A percentile compares a stretch with the other conserved stretches of the same genome.
phyloP scores from a whole-genome alignment of 371 early-diverging fungal species.

The Apophysomyces sp. region DNA sequence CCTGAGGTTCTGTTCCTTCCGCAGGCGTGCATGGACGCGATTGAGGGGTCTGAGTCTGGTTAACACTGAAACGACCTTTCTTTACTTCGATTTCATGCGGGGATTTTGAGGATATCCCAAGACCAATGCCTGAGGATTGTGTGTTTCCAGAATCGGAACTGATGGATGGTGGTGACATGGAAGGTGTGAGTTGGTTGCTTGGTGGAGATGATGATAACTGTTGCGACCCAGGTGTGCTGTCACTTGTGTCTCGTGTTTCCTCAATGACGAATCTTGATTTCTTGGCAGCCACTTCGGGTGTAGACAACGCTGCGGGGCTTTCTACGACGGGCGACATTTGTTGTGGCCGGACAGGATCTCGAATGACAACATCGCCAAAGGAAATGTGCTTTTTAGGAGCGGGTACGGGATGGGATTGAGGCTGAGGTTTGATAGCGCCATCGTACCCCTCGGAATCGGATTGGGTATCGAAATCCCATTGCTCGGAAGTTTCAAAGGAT shows the following conservation, averaged over 20 bases:
- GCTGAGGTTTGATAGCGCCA: background rate
- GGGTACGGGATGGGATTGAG: background rate
- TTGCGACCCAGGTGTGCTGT: conserved; percentile 11
- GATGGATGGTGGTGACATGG: background rate
- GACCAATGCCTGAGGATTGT: background rate
- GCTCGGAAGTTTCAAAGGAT: conserved; percentile 29
- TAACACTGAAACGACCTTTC: conserved; percentile 65
- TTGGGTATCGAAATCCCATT: conserved; percentile 47
- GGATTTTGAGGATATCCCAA: background rate
- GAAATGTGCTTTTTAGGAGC: conserved; percentile 42
- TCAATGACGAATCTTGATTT: conserved; percentile 60
- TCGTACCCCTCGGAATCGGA: conserved; percentile 13
- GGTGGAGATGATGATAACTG: conserved; percentile 34
- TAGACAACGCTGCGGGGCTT: background rate
- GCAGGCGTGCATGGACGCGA: conserved; percentile 1
- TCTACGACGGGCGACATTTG: background rate
- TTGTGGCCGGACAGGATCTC: conserved; percentile 19
- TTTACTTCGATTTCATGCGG: conserved; percentile 42
- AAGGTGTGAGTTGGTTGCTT: conserved; percentile 22
- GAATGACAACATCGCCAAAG: conserved; percentile 48
- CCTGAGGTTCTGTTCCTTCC: conserved; percentile 1
- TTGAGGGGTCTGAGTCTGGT: conserved; percentile 28
- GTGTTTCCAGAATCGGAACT: conserved; percentile 7
- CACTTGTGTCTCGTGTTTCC: conserved; percentile 18
- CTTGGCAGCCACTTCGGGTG: conserved; percentile 16